Evolutionary conservation across 805 yeast genomes (phyloP), one percentile per base, ranked within the genome.

Genomic region (Wickerhamiella hasegawae): DNA sequence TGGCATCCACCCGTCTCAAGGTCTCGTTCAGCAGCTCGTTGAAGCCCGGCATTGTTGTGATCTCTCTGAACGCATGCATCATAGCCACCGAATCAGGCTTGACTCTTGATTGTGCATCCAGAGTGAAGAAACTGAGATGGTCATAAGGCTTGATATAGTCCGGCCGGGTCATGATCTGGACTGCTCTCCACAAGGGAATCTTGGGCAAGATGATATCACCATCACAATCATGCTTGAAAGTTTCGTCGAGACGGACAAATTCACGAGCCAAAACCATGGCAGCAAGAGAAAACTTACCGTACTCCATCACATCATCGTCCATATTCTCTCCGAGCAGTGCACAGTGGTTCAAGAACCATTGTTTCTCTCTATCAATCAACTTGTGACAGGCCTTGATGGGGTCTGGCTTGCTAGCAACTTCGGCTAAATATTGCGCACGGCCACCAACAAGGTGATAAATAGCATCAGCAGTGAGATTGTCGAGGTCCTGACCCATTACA

Each of bases 291-390:
- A 79, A 79, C 52, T 79, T 80, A 4, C 92, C 92, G 42, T 68
- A 65, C 42, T 77, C 85, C 79, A 79, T 77, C 5, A 81, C 93
- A 56, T 81, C 93, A 48, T 81, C 93, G 49, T 81, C 93, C 93
- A 81, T 79, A 15, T 64, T 71, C 43, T 63, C 65, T 2, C 92
- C 93, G 8, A 81, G 54, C 11, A 81, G 57, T 0, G 83, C 90
- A 54, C 92, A 80, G 46, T 80, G 82, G 49, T 78, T 81, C 43
- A 81, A 61, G 43, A 80, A 76, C 93, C 93, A 81, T 0, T 84
- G 78, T 50, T 77, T 78, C 45, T 81, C 93, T 6, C 76, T 60
- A 51, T 81, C 90, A 38, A 81, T 78, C 23, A 81, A 62, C 40
- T 63, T 66, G 45, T 78, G 78, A 42, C 81, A 72, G 0, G 83